Evolutionary conservation across 225 moss, liverwort and hornwort species (phyloP), one percentile per base, ranked within the genome.

Genomic region (Anthoceros angustus): DNA sequence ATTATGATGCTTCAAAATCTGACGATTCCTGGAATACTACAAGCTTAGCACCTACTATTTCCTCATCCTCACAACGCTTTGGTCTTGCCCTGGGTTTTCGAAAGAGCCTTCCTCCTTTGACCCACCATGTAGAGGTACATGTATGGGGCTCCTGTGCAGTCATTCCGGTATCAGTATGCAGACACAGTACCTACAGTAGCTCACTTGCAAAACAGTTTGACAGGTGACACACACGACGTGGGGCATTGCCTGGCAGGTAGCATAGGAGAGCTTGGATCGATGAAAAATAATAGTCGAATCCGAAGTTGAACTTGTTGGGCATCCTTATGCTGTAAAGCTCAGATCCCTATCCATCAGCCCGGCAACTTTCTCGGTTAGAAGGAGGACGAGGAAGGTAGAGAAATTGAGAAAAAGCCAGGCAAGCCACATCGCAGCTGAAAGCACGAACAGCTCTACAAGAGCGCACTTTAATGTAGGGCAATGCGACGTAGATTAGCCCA

Each of bases 41-140:
- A 32, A 32, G n/a, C 16, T 3, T 55, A 6, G 8, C 8, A 15
- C 55, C 55, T 0, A 9, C 0, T 55, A 7, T 20, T 20, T 55
- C 23, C n/a, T 7, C 12, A 20, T 20, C 32, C 1, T 55, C n/a
- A 55, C 1, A 0, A 7, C 1, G 55, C 55, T 23, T 55, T 55
- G 7, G 2, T 18, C 4, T 20, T 20, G 55, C 5, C 55, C 55
- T 55, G n/a, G 18, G 55, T 7, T 23, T 55, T 55, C 7, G 55
- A 55, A 7, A 55, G 55, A 55, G 86, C 91, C 73, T 86, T 98
- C 76, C 82, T 87, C 61, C 89, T 78, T 74, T 98, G 92, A 63
- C 70, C 76, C 12, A 98, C 81, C 92, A 98, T 92, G 40, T 92
- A 80, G 21, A 78, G 79, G 67, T 98, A 98, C 92, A 92, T 86